Base-by-base conservation (phyloP, 2,329 filamentous ascomycete species). In the Beauveria caledonica region DNA sequence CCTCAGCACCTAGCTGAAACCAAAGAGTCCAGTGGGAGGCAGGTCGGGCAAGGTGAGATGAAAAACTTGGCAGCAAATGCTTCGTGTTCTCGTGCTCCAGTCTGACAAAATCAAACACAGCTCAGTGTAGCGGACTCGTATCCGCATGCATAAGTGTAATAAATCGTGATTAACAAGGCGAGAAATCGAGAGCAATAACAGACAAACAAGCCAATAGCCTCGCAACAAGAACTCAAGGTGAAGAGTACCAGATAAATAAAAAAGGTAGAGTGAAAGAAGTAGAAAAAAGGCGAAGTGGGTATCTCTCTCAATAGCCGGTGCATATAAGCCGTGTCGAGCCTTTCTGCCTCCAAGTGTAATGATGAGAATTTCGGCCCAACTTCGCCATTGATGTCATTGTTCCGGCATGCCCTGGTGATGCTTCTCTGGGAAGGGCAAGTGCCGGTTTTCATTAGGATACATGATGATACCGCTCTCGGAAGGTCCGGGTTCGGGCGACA, bases 401-500 rank as follows among this genome's bases (percentile, higher is more conserved):
- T 61, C 60, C 11, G 54, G 53, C 40, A 61, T 46, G 10, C 45
- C 46, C 36, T 57, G 50, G 21, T 60, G 53, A 39, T 61, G 52
- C 29, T 58, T 61, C 1, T 61, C 60, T 45, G 52, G 52, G n/a
- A 57, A 61, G 3, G 60, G 52, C 46, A 61, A 40, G 23, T 61
- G 51, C 29, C 60, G 60, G 27, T 27, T 42, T 46, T 58, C 60
- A 17, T 54, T n/a, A 7, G 45, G 53, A 29, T 61, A 61, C 46
- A 61, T 61, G 29, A 29, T 48, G 1, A 61, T 56, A 17, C 60
- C 40, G 21, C 45, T 61, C 52, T 61, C 60, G 11, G 60, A 61
- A 27, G 60, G 53, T 2, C 60, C 60, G n/a, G 60, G 42, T 21
- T 57, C 75, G 68, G 78, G 75, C 61, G 81, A 79, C 66, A 80